Percentiles rank a stretch among this genome's conserved stretches.
These are phyloP conservation scores for Apiotrichum mycotoxinovorans DNA, from an alignment of 1,284 basidiomycete genomes.

Conservation along the genomic window DNA sequence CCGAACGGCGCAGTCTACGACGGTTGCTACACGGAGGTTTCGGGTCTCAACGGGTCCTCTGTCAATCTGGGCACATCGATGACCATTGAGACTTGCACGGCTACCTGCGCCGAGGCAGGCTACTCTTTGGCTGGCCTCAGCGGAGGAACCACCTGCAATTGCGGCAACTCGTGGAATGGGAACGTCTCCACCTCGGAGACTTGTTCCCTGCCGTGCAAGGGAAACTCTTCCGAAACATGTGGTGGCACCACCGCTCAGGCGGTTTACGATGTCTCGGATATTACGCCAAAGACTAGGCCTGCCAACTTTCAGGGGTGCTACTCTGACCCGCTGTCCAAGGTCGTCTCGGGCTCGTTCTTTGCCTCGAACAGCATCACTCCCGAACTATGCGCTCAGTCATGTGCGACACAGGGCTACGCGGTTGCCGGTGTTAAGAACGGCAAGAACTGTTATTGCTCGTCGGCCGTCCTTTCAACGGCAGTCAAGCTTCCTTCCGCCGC, in stretches of 20 bases:
- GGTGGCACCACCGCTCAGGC: background rate
- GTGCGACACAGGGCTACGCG: too few species aligned
- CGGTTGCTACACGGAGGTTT: background rate
- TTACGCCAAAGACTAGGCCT: background rate
- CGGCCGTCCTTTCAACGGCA: too few species aligned
- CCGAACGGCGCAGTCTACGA: conserved; percentile 19
- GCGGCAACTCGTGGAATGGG: conserved; percentile 16
- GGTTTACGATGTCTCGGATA: background rate
- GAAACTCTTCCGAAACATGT: conserved; percentile 7
- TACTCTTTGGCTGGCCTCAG: conserved; percentile 24
- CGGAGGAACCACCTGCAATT: conserved; percentile 22
- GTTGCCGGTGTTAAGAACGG: too few species aligned
- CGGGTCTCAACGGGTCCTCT: conserved; percentile 14
- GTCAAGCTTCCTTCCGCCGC: too few species aligned
- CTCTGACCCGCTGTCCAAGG: background rate
- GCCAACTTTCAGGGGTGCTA: background rate
- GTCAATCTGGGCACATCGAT: conserved; percentile 4
- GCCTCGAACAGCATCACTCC: background rate
- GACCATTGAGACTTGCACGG: conserved; percentile 13
- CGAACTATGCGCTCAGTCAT: conserved; percentile 3
- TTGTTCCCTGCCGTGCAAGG: conserved; percentile 15
- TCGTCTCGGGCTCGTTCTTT: background rate
- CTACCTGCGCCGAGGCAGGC: conserved; percentile 14
- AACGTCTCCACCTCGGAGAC: background rate
- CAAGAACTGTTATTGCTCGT: too few species aligned